phyloP scores from a whole-genome alignment of 148 eudicot genomes.

The Polygonum aviculare region DNA sequence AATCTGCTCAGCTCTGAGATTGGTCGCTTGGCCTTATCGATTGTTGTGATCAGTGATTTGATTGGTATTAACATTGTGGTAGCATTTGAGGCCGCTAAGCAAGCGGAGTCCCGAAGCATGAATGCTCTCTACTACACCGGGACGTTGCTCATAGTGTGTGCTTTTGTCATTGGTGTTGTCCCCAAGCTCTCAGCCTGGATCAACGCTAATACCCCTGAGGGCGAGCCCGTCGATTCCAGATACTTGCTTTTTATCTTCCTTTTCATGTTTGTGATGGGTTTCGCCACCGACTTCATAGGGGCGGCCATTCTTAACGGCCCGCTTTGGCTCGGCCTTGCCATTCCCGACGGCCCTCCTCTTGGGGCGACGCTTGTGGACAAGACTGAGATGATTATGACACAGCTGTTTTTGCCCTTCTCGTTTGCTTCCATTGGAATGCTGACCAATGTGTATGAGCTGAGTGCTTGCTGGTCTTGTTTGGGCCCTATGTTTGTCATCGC shows the following conservation, averaged over 20 bases:
- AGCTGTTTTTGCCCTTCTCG: conserved; percentile 59
- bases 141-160: conserved; percentile 12
- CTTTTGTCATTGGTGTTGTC: conserved; percentile 25
- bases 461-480: conserved; percentile 37
- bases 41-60: conserved; percentile 40
- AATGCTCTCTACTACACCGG: conserved; percentile 36
- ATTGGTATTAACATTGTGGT: conserved; percentile 39
- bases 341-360: conserved; percentile 79
- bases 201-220: conserved; percentile 40
- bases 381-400: conserved; percentile 39
- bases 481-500: conserved; percentile 37
- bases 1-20: conserved; percentile 74
- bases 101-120: conserved; percentile 25
- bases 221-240: conserved; percentile 45
- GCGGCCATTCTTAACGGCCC: conserved; percentile 69
- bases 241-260: conserved; percentile 38
- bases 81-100: conserved; percentile 57
- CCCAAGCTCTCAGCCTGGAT: conserved; percentile 52
- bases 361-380: conserved; percentile 61
- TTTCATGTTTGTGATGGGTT: conserved; percentile 33
- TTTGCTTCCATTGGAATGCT: conserved; percentile 49
- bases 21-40: conserved; percentile 53
- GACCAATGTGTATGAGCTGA: conserved; percentile 39
- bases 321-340: conserved; percentile 70
- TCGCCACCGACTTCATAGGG: conserved; percentile 46